Base-by-base conservation (phyloP, 108 stramenopile species). In the Cyclotella kingstonii region DNA sequence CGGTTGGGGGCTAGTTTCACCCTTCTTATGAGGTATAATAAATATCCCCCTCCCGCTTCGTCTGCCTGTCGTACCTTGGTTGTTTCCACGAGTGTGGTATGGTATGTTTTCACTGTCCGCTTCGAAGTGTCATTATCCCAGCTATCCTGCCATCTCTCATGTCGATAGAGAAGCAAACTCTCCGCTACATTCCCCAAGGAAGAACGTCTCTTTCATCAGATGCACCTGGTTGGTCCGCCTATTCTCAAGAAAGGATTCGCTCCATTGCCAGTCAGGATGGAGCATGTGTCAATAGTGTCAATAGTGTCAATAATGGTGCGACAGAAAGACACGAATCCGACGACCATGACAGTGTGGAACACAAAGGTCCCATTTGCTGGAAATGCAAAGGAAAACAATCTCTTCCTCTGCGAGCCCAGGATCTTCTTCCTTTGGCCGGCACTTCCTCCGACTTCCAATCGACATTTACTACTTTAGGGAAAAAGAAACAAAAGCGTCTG, bases 301-400 rank as follows among this genome's bases (percentile, higher is more conserved):
- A 6, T 18, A 9, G 15, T 9, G 15, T 6, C 6, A 18, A 15
- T 46, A 15, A 15, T 46, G 45, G 15, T 17, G 45, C 9, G 15
- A 45, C 5, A 45, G 10, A 5, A 36, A 39, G 4, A 11, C 1
- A 14, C 5, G 52, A 5, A 0, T 26, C 17, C 10, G 43, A 3
- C 36, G 35, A 2, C 2, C 7, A 34, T 14, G 54, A 9, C n/a
- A n/a, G n/a, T n/a, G n/a, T n/a, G 8, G 21, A 46, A 27, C 4
- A 25, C 12, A 61, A 35, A 17, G 83, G 83, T 9, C 83, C 83
- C 6, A 55, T 59, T 18, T 85, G 84, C 46, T 85, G 84, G 84
- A 85, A 85, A 54, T 85, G 84, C 66, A 42, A 60, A 19, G 84
- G 84, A 29, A 12, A 25, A n/a, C 42, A 67, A 9, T 31, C 17